Base-by-base conservation (phyloP, 331 rosid genomes). In the Ulmus americana region DNA sequence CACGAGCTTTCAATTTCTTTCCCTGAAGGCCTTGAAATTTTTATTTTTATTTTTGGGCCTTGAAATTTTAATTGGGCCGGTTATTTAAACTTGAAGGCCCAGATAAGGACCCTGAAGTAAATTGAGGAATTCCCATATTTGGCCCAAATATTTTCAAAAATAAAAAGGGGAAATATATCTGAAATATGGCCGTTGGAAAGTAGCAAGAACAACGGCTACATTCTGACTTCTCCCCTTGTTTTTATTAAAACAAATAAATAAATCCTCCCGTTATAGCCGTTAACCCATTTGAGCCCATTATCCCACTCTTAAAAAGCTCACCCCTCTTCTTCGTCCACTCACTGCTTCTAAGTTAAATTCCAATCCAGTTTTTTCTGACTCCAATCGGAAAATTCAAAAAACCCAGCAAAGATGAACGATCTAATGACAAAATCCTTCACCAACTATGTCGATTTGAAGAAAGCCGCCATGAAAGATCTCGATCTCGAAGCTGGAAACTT, bases 401-500 rank as follows among this genome's bases (percentile, higher is more conserved):
- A 22, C 9, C 5, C 42, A 63, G 44, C 52, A 39, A 69, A 69
- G 54, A 81, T 91, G 96, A 91, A 91, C 53, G 96, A 88, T 62
- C 77, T 91, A 3, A 88, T 91, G 97, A 91, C 97, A 20, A 84
- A 91, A 45, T 91, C 97, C 10, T 91, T 91, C 87, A 86, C 84
- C 8, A 91, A 41, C 83, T 91, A 91, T 20, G 91, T 91, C 13
- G 95, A 91, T 70, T 69, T 91, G 12, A 91, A 91, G 80, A 91
- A 88, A 64, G 86, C 83, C 0, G 96, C 95, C 12, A 74, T 84
- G 91, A 91, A 91, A 74, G 96, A 91, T 15, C 44, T 71, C 47
- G 96, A 91, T 67, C 73, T 91, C 44, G 97, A 91, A 66, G 85
- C 95, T 1, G 91, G 91, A 8, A 38, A 46, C 12, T 57, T 90